phyloP scores from a whole-genome alignment of 2,329 filamentous ascomycete genomes.

The Cladosporium sp. region DNA sequence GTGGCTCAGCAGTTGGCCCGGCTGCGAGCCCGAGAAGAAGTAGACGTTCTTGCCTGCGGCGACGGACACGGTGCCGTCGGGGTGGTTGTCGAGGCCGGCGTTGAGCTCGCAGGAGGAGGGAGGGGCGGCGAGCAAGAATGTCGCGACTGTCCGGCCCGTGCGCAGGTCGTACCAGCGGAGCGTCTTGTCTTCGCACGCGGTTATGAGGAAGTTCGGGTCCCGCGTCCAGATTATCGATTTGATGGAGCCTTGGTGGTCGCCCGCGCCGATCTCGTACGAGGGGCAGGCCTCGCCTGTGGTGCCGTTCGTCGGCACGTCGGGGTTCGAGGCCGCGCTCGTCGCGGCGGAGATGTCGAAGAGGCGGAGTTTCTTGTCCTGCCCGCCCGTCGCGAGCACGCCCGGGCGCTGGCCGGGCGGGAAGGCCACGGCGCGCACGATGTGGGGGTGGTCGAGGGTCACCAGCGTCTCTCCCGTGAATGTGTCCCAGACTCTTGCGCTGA shows the following conservation, averaged over 20 bases:
- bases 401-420: constrained; percentile 63
- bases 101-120: constrained; percentile 92
- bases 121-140: constrained; percentile 72
- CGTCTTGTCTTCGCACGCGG: constrained; percentile 82
- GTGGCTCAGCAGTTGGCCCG: constrained; percentile 67
- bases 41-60: constrained; percentile 92
- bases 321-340: constrained; percentile 10
- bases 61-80: constrained; percentile 69
- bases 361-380: constrained; percentile 92
- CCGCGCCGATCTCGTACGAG: constrained; percentile 80
- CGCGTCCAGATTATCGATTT: constrained; percentile 91
- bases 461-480: constrained; percentile 88
- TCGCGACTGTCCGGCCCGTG: constrained; percentile 65
- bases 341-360: constrained; percentile 75
- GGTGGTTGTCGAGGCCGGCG: constrained; percentile 54
- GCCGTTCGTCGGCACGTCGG: neutral
- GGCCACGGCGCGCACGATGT: constrained; percentile 90
- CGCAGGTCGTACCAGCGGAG: constrained; percentile 93
- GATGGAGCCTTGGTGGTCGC: constrained; percentile 79
- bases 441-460: constrained; percentile 80
- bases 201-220: constrained; percentile 77
- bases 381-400: constrained; percentile 78
- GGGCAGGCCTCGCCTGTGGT: constrained; percentile 35
- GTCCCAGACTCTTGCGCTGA: constrained; percentile 90
- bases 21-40: constrained; percentile 74